Percentiles rank a stretch among this genome's conserved stretches.
phyloP scores from a whole-genome alignment of 371 early-diverging fungal genomes.

The Mortierella polycephala region DNA sequence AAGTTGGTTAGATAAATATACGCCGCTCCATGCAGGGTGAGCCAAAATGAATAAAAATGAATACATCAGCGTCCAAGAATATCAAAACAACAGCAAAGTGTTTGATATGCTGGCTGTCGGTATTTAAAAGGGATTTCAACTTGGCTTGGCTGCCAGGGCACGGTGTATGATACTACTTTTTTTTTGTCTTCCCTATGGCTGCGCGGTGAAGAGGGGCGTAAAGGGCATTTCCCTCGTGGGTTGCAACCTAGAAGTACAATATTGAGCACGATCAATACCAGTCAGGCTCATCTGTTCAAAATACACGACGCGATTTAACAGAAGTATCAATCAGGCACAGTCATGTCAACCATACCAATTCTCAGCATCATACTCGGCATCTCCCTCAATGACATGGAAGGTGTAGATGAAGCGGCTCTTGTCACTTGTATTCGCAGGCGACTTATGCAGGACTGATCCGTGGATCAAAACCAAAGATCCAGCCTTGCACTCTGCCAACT shows the following conservation, averaged over 20 bases:
- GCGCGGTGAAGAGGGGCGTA: slow-evolving; percentile 38
- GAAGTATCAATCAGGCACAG: neutral
- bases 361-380: slow-evolving; percentile 67
- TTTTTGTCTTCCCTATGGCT: slow-evolving; percentile 16
- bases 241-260: slow-evolving; percentile 36
- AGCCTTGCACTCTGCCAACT: slow-evolving; percentile 32
- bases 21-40: no score
- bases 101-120: no score
- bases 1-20: no score
- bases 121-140: no score
- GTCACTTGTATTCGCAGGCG: slow-evolving; percentile 80
- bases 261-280: neutral
- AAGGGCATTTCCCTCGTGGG: slow-evolving; percentile 53
- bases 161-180: no score
- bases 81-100: no score
- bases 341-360: slow-evolving; percentile 66
- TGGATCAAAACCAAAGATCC: slow-evolving; percentile 92
- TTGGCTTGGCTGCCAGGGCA: no score
- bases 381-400: slow-evolving; percentile 92
- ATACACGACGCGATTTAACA: neutral
- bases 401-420: slow-evolving; percentile 92
- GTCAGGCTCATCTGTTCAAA: neutral
- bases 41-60: no score
- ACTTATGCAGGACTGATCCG: slow-evolving; percentile 89
- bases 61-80: no score